phyloP scores from a whole-genome alignment of 1,139 yeast genomes.

The Saccharomycopsis crataegensis region DNA sequence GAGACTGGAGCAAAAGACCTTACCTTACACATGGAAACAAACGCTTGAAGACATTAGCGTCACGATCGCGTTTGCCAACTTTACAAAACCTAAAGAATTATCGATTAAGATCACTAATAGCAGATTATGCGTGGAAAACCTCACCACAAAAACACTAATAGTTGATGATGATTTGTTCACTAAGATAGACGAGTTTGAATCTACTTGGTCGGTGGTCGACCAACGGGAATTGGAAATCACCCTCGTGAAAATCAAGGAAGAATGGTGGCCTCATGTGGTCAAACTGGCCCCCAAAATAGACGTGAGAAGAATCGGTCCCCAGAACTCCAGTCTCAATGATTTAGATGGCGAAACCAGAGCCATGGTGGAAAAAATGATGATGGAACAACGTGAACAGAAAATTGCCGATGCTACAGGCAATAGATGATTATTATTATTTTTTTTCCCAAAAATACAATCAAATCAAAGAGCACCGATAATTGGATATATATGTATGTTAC shows the following conservation, averaged over 20 bases:
- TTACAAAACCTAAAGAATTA: slow-evolving; percentile 32
- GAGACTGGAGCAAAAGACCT: slow-evolving; percentile 22
- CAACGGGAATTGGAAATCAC: slow-evolving; percentile 31
- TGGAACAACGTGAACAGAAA: slow-evolving; percentile 9
- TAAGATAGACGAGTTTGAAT: slow-evolving; percentile 29
- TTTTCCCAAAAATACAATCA: too few species aligned
- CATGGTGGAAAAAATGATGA: slow-evolving; percentile 42
- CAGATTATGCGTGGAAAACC: slow-evolving; percentile 26
- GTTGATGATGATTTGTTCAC: slow-evolving; percentile 31
- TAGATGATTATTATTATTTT: too few species aligned
- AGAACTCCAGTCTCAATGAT: slow-evolving; percentile 33
- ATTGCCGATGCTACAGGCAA: not conserved
- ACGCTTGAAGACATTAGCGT: slow-evolving; percentile 37
- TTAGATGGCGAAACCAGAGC: slow-evolving; percentile 37
- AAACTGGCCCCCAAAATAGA: slow-evolving; percentile 36
- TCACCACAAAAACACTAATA: slow-evolving; percentile 21
- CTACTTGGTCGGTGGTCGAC: slow-evolving; percentile 38
- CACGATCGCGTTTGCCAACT: slow-evolving; percentile 27
- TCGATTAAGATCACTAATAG: slow-evolving; percentile 25
- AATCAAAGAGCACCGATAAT: too few species aligned
- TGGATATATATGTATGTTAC: too few species aligned
- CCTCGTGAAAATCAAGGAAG: slow-evolving; percentile 32
- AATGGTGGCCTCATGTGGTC: slow-evolving; percentile 40
- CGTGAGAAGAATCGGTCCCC: slow-evolving; percentile 35
- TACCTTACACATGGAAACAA: slow-evolving; percentile 33